Evolutionary conservation across 441 rosid species (phyloP).

Genomic region (Syzygium syzygioides): DNA sequence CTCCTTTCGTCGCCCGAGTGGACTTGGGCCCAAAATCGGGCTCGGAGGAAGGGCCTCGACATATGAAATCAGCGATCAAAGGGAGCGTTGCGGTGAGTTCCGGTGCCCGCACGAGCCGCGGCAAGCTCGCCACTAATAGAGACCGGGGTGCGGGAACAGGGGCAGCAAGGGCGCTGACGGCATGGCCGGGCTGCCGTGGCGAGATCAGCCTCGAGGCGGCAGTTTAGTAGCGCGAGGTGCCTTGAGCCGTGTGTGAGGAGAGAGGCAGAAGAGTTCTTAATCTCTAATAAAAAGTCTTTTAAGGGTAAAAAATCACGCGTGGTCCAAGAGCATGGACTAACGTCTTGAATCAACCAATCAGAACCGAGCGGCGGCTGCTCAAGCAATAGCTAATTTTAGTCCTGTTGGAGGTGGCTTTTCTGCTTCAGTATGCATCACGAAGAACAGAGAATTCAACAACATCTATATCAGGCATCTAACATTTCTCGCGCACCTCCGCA

Average conservation of each 20-base stretch:
- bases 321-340: too few relatives aligned
- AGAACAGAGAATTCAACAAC: background rate
- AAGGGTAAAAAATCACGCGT: background rate
- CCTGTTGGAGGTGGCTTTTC: background rate
- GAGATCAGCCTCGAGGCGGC: background rate
- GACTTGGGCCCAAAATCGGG: background rate
- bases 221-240: background rate
- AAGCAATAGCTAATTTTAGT: too few relatives aligned
- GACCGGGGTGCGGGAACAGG: fast-evolving
- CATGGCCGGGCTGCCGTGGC: background rate
- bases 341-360: too few relatives aligned
- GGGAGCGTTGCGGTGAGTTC: background rate
- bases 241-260: background rate
- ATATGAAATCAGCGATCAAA: background rate
- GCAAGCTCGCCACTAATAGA: background rate
- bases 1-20: background rate
- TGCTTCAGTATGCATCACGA: background rate
- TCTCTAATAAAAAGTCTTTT: background rate
- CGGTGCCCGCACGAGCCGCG: background rate
- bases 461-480: background rate
- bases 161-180: background rate
- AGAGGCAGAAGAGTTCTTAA: background rate
- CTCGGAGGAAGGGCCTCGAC: background rate
- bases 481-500: background rate
- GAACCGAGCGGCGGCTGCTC: too few relatives aligned